Conservation (phyloP, 108 stramenopile genomes). For the Pseudonitzschia delicatissima region DNA sequence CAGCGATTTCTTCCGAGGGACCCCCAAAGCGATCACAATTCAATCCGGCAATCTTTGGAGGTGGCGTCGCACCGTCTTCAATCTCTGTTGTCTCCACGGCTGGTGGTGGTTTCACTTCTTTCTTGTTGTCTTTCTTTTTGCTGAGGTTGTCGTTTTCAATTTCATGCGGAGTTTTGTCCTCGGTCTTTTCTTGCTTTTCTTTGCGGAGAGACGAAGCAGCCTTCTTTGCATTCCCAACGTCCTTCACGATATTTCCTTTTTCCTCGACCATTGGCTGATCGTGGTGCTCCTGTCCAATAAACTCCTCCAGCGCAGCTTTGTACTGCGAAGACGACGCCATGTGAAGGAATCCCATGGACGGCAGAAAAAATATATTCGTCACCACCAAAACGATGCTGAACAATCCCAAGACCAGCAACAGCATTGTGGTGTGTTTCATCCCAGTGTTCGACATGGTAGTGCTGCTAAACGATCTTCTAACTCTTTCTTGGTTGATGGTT, state of each 20-base stretch:
- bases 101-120: neutral
- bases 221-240: neutral
- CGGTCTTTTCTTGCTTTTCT: neutral
- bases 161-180: neutral
- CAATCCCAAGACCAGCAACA: neutral
- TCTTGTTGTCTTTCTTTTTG: neutral
- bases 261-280: neutral
- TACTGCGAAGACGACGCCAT: neutral
- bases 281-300: neutral
- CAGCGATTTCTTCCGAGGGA: slow-evolving; percentile 32
- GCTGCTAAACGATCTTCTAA: too few species aligned
- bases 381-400: slow-evolving; percentile 1
- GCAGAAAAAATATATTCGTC: neutral
- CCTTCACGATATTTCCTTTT: neutral
- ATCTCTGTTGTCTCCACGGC: neutral
- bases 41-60: slow-evolving; percentile 22
- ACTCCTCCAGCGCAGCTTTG: neutral
- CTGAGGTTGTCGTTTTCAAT: neutral
- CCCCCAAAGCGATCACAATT: slow-evolving; percentile 47
- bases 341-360: neutral
- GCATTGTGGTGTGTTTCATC: neutral
- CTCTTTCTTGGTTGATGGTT: too few species aligned
- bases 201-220: neutral
- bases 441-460: neutral
- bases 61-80: neutral